These are phyloP conservation scores for Plasmopara viticola DNA, from an alignment of 352 stramenopile genomes.

Conservation along the genomic window DNA sequence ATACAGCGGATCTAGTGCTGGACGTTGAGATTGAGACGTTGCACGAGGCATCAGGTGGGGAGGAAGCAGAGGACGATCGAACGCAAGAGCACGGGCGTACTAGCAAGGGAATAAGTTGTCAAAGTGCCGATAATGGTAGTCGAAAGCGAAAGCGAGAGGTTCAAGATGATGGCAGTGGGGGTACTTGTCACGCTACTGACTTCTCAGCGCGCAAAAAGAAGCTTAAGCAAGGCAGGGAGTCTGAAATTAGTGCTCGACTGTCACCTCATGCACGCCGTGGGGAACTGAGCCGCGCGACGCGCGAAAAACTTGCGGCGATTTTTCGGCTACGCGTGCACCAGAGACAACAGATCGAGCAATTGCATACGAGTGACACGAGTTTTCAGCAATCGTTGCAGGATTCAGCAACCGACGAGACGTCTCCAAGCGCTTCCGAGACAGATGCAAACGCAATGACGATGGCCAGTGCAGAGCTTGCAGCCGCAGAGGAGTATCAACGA, in stretches of 20 bases:
- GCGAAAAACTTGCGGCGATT: constrained; percentile 52
- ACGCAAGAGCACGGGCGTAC: constrained; percentile 1
- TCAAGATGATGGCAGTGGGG: constrained; percentile 5
- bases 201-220: constrained; percentile 14
- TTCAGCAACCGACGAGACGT: constrained; percentile 5
- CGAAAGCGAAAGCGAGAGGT: constrained; percentile 17
- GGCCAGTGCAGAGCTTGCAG: constrained; percentile 13
- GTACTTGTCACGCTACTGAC: not conserved
- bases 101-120: constrained; percentile 6
- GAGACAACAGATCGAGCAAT: constrained; percentile 30
- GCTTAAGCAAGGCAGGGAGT: constrained; percentile 2
- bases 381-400: constrained; percentile 29
- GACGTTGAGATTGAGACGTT: constrained; percentile 44
- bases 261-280: constrained; percentile 2
- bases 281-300: constrained; percentile 23
- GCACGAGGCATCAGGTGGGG: constrained; percentile 12
- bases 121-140: constrained; percentile 4
- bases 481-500: constrained; percentile 42
- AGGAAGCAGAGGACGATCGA: constrained; percentile 4
- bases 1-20: constrained; percentile 50
- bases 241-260: constrained; percentile 3
- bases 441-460: constrained; percentile 3
- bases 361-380: constrained; percentile 12
- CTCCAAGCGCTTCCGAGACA: not conserved
- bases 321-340: constrained; percentile 56